phyloP scores from a whole-genome alignment of 31 red algal genomes.

The Porphyra umbilicalis region DNA sequence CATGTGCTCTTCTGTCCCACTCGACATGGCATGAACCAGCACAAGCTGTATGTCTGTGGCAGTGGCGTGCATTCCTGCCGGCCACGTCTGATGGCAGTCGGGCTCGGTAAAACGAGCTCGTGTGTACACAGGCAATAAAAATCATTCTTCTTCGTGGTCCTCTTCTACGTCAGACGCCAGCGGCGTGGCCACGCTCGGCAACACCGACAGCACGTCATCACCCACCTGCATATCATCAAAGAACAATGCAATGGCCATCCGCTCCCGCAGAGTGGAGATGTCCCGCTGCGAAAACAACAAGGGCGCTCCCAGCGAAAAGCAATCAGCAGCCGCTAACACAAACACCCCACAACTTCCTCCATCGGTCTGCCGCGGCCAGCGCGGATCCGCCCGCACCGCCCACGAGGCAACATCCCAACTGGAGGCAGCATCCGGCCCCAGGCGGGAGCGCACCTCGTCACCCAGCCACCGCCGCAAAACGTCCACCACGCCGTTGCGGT shows the following conservation, averaged over 20 bases:
- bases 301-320: slow-evolving; percentile 22
- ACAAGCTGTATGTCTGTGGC: too few relatives aligned
- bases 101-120: too few relatives aligned
- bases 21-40: too few relatives aligned
- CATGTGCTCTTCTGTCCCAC: too few relatives aligned
- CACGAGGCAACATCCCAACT: slow-evolving; percentile 38
- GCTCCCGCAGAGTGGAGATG: slow-evolving; percentile 29
- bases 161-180: too few relatives aligned
- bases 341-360: slow-evolving; percentile 68
- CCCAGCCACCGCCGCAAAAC: slow-evolving; percentile 38
- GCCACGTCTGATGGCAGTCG: too few relatives aligned
- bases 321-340: slow-evolving; percentile 54
- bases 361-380: slow-evolving; percentile 44
- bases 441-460: slow-evolving; percentile 47
- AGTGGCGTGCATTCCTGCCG: too few relatives aligned
- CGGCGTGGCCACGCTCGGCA: too few relatives aligned
- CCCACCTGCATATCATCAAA: too few relatives aligned
- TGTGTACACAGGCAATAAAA: too few relatives aligned
- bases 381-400: slow-evolving; percentile 22
- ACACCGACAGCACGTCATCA: too few relatives aligned
- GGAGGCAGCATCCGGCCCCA: slow-evolving; percentile 16
- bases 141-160: too few relatives aligned
- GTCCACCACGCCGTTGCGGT: slow-evolving; percentile 6
- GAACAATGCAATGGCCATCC: slow-evolving; percentile 47
- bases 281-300: slow-evolving; percentile 44